Conservation (phyloP, 208 protist species). For the Trypanosoma boissoni region DNA sequence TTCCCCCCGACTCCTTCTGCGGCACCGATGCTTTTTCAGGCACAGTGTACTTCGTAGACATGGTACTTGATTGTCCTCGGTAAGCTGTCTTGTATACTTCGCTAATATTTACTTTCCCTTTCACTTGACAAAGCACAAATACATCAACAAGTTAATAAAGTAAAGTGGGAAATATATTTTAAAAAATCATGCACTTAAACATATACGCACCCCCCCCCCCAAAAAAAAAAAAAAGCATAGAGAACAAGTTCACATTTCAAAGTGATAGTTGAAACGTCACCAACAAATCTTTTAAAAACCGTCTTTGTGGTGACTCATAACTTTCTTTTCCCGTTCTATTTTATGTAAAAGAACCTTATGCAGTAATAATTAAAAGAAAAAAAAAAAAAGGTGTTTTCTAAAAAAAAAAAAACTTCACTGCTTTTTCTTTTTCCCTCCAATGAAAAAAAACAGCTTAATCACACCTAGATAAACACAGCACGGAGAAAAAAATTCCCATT, state of each 20-base stretch:
- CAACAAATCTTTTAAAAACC: no score
- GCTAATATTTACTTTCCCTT: neutral
- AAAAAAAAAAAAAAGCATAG: no score
- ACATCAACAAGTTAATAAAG: no score
- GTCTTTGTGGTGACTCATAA: neutral
- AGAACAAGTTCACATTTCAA: no score
- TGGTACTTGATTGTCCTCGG: neutral
- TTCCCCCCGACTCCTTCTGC: constrained; percentile 17
- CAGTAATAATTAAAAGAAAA: neutral
- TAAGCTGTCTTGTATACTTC: neutral
- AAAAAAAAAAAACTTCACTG: neutral
- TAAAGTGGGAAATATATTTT: no score
- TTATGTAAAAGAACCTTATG: neutral
- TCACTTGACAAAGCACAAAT: neutral
- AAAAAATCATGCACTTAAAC: no score
- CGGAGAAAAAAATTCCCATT: neutral
- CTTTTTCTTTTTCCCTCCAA: constrained; percentile 8
- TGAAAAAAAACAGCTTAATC: neutral
- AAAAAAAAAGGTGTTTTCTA: neutral
- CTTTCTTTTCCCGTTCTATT: neutral
- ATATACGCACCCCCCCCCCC: no score
- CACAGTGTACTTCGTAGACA: constrained; percentile 67
- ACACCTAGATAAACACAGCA: neutral
- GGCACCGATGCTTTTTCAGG: constrained; percentile 29
- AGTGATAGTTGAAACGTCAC: no score